Evolutionary conservation across 148 eudicot species (phyloP), one percentile per base, ranked within the genome.

Genomic region (Arctostaphylos glauca): DNA sequence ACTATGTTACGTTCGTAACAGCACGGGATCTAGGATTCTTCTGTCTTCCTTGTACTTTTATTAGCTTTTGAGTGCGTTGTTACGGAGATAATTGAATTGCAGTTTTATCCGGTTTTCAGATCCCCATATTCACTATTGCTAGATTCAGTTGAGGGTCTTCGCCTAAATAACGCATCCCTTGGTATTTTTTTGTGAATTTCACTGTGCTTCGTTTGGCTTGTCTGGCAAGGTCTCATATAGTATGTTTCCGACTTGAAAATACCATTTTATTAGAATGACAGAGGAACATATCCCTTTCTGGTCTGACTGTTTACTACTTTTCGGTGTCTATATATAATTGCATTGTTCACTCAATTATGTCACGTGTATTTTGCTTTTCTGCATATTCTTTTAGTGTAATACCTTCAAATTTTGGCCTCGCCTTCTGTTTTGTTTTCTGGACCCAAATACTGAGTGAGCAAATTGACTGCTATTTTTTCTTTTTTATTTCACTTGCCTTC

Each of bases 11-110:
- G 48, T 49, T 80, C 21, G 72, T 8, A 14, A 50, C 47, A 18
- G 47, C 47, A 64, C 48, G 48, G 47, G 72, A 80, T 80, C 74
- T 80, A 66, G 82, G 82, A 59, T 66, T 66, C 66, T 66, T 21
- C 50, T 74, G n/a, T 48, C 77, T 47, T 31, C 38, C 0, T 31
- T 31, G 0, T 31, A 31, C 38, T 0, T 31, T 31, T 31, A 31
- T 31, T 72, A 18, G 18, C 44, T 70, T 70, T 70, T 72, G n/a
- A 47, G 44, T 75, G 59, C 44, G 4, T 76, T 55, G 60, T 3
- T 31, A 25, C 25, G 79, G 79, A 23, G 10, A 53, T 31, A 18
- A 79, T 59, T 15, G 21, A 21, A 21, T 18, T 79, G 66, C n/a
- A 18, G 1, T 10, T 60, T 60, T 60, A 13, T 44, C 44, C 25